These are phyloP conservation scores for Exserohilum turcica DNA, from an alignment of 2,329 filamentous ascomycete genomes.

Conservation along the genomic window DNA sequence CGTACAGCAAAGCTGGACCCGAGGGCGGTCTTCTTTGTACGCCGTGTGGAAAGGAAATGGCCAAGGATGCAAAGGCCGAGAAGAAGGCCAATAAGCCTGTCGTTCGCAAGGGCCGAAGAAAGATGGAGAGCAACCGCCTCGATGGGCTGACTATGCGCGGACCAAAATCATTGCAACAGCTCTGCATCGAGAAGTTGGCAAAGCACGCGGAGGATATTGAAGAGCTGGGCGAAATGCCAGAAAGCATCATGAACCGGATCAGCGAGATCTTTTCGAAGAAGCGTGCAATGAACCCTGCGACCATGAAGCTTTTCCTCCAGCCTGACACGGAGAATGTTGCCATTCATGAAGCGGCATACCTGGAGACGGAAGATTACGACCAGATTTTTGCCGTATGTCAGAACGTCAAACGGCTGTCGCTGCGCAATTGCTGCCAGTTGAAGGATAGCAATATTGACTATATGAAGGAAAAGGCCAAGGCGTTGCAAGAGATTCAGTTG, in stretches of 20 bases:
- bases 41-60: constrained; percentile 76
- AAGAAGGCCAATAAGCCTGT: constrained; percentile 64
- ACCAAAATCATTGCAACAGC: constrained; percentile 69
- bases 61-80: constrained; percentile 66
- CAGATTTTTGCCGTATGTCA: constrained; percentile 79
- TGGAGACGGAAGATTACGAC: constrained; percentile 76
- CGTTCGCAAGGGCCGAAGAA: constrained; percentile 68
- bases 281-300: constrained; percentile 60
- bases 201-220: constrained; percentile 68
- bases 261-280: constrained; percentile 69
- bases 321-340: constrained; percentile 61
- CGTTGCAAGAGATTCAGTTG: constrained; percentile 75
- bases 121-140: constrained; percentile 80
- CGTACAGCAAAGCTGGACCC: constrained; percentile 81
- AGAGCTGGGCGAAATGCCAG: constrained; percentile 67
- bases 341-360: constrained; percentile 66
- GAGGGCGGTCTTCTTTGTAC: constrained; percentile 85
- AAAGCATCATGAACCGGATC: constrained; percentile 60
- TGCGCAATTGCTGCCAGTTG: constrained; percentile 88
- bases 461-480: constrained; percentile 71
- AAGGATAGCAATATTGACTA: constrained; percentile 85
- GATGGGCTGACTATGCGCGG: constrained; percentile 73
- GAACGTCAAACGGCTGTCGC: constrained; percentile 70
- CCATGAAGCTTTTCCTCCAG: constrained; percentile 56
- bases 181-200: constrained; percentile 68